Percentiles rank a stretch among this genome's conserved stretches.
Conservation (phyloP, 371 early-diverging fungal genomes). For the Circinella umbellata region DNA sequence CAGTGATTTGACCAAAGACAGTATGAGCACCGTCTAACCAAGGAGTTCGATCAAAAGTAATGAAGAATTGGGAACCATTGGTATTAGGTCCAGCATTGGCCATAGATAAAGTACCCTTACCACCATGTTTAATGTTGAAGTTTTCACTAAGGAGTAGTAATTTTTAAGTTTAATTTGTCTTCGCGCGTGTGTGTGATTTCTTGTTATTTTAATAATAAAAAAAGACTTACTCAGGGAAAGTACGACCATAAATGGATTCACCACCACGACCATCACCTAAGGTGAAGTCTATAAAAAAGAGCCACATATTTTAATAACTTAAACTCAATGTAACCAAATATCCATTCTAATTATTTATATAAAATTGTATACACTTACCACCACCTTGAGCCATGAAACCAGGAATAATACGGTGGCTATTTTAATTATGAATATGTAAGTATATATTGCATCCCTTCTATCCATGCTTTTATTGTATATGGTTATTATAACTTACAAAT, state of each 20-base stretch:
- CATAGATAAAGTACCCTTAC: slow-evolving; percentile 90
- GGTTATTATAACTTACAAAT: slow-evolving; percentile 62
- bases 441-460: too few relatives aligned
- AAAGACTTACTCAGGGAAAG: slow-evolving; percentile 83
- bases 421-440: too few relatives aligned
- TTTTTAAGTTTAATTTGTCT: too few relatives aligned
- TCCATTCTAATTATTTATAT: not conserved
- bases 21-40: slow-evolving; percentile 96
- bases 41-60: slow-evolving; percentile 68
- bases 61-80: slow-evolving; percentile 99
- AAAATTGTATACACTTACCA: slow-evolving; percentile 38
- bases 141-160: slow-evolving; percentile 76
- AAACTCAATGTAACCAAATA: too few relatives aligned
- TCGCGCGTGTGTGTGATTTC: too few relatives aligned
- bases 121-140: slow-evolving; percentile 90
- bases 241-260: slow-evolving; percentile 93
- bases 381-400: slow-evolving; percentile 99
- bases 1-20: slow-evolving; percentile 84
- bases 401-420: slow-evolving; percentile 90
- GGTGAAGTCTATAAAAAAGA: slow-evolving; percentile 76
- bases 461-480: not conserved
- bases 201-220: too few relatives aligned
- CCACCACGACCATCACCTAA: slow-evolving; percentile 94
- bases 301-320: too few relatives aligned
- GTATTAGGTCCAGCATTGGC: slow-evolving; percentile 95